Conservation (phyloP, 1,139 yeast genomes). For the Sugiyamaella xylanicola region DNA sequence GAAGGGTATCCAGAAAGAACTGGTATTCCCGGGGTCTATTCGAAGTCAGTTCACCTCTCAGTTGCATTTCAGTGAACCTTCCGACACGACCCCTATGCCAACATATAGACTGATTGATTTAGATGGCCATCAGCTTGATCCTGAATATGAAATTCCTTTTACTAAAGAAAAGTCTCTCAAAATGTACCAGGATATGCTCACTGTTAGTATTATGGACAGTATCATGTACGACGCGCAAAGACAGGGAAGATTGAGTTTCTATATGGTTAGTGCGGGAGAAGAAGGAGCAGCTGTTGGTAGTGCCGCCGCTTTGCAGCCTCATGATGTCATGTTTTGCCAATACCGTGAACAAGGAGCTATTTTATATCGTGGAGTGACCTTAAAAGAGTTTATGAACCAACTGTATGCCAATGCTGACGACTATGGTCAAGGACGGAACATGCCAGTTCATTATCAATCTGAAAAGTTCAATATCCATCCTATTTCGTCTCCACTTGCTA, state of each 20-base stretch:
- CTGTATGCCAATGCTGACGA: conserved; percentile 41
- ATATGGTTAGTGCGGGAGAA: conserved; percentile 46
- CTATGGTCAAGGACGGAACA: conserved; percentile 40
- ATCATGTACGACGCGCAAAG: conserved; percentile 46
- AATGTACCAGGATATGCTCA: conserved; percentile 43
- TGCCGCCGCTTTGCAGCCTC: conserved; percentile 41
- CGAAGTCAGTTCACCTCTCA: conserved; percentile 35
- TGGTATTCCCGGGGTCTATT: conserved; percentile 41
- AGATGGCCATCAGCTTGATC: conserved; percentile 39
- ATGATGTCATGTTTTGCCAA: conserved; percentile 42
- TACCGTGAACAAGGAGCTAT: conserved; percentile 43
- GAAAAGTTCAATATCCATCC: conserved; percentile 41
- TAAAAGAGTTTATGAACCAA: conserved; percentile 42
- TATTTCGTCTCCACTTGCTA: conserved; percentile 43
- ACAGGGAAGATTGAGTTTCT: conserved; percentile 43
- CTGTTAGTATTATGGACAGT: conserved; percentile 38
- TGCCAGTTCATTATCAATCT: conserved; percentile 44
- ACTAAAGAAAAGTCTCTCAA: conserved; percentile 34
- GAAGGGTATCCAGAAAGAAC: conserved; percentile 32
- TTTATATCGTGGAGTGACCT: conserved; percentile 41
- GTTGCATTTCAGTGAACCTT: conserved; percentile 35
- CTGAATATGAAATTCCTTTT: conserved; percentile 33
- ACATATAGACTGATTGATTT: conserved; percentile 40
- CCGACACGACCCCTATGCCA: conserved; percentile 31
- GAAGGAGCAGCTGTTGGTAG: conserved; percentile 44